phyloP scores from a whole-genome alignment of 1,284 basidiomycete species.

The Apiotrichum sp. region DNA sequence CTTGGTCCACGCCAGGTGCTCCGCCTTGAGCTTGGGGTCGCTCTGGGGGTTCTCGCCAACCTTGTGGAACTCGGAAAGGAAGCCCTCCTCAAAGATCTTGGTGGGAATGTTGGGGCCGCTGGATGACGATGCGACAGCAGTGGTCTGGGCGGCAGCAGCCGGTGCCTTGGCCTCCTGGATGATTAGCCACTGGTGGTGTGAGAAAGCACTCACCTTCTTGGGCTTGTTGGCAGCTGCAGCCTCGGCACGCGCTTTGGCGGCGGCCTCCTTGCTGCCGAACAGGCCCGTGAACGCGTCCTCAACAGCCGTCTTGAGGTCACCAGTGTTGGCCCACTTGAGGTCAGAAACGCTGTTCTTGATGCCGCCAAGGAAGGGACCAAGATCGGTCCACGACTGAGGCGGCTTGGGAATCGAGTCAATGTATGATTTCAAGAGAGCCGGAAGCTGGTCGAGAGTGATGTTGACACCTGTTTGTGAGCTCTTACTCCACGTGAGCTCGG shows the following conservation, averaged over 20 bases:
- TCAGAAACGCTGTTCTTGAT: constrained; percentile 60
- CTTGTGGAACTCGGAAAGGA: constrained; percentile 86
- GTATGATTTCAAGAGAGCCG: constrained; percentile 59
- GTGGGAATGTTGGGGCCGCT: constrained; percentile 39
- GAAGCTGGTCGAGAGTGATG: constrained; percentile 66
- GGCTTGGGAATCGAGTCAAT: constrained; percentile 52
- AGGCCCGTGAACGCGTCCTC: constrained; percentile 67
- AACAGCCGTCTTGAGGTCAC: constrained; percentile 82
- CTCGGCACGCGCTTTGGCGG: constrained; percentile 62
- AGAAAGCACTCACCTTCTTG: constrained; percentile 49
- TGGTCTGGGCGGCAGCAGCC: constrained; percentile 21
- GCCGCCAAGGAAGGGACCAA: constrained; percentile 63
- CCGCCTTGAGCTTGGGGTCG: constrained; percentile 66
- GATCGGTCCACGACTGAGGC: constrained; percentile 65
- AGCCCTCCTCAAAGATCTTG: constrained; percentile 85
- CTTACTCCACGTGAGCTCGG: not conserved
- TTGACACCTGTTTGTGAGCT: constrained; percentile 59
- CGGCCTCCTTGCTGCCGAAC: constrained; percentile 70
- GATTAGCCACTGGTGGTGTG: not conserved
- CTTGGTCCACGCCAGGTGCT: constrained; percentile 74
- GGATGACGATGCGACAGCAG: constrained; percentile 38
- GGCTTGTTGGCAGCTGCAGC: constrained; percentile 59
- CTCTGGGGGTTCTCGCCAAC: constrained; percentile 92
- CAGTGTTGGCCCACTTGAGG: constrained; percentile 75
- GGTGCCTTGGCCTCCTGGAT: constrained; percentile 53